These are phyloP conservation scores for Geosiphon pyriformis DNA, from an alignment of 192 early-diverging fungal genomes.

Conservation along the genomic window DNA sequence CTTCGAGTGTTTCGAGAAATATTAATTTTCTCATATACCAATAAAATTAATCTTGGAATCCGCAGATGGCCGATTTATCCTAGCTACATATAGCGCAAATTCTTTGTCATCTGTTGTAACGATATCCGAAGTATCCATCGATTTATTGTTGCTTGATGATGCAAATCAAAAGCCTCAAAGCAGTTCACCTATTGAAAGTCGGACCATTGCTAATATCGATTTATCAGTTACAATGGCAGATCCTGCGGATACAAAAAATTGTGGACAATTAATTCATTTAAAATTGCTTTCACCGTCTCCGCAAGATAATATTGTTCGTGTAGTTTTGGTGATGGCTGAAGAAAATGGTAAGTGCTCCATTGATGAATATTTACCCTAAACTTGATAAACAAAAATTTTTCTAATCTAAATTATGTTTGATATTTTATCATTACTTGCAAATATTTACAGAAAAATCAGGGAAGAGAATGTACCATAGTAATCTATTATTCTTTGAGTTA, in stretches of 20 bases:
- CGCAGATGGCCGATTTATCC: conserved; percentile 12
- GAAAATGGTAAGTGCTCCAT: background rate
- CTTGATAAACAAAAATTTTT: too few species aligned
- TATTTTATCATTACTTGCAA: background rate
- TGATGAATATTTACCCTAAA: too few species aligned
- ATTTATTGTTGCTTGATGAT: conserved; percentile 4
- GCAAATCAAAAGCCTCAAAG: background rate
- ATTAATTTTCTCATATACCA: background rate
- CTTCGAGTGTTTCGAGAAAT: background rate
- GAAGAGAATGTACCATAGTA: background rate
- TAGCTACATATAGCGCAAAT: conserved; percentile 11
- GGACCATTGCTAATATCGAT: background rate
- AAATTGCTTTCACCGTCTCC: background rate
- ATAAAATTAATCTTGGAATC: background rate
- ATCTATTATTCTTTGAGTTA: background rate
- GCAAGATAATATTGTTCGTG: background rate
- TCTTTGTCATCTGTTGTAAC: conserved; percentile 3
- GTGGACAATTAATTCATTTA: conserved; percentile 2
- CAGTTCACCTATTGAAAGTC: background rate
- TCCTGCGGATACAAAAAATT: background rate
- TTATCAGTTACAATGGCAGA: background rate
- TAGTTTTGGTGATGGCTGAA: background rate
- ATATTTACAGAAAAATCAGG: background rate
- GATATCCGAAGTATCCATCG: conserved; percentile 12
- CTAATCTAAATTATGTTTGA: too few species aligned